A percentile compares a stretch with the other conserved stretches of the same genome.
Conservation (phyloP, 2,329 filamentous ascomycete genomes). For the Fusarium avenaceum region DNA sequence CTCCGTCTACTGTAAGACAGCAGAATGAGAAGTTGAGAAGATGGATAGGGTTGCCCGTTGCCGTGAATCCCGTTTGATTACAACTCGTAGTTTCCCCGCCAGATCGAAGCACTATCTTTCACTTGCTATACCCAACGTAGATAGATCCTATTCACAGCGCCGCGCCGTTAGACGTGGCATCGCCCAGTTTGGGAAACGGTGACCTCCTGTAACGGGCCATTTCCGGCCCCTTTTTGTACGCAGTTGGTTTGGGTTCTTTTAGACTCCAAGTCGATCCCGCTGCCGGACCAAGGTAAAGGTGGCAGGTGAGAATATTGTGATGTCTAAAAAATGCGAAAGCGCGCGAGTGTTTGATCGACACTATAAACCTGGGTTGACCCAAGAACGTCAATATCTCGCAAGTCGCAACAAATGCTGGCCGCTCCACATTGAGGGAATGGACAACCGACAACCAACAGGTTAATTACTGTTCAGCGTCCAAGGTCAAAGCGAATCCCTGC, state of each 20-base stretch:
- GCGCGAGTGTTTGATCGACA: conserved; percentile 37
- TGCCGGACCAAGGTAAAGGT: conserved; percentile 13
- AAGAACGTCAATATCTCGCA: conserved; percentile 20
- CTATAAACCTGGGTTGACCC: conserved; percentile 6
- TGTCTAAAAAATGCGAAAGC: neutral
- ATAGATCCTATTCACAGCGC: conserved; percentile 11
- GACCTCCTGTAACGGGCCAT: conserved; percentile 40
- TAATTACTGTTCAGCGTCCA: conserved; percentile 1
- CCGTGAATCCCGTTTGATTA: conserved; percentile 23
- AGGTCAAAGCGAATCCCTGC: conserved; percentile 24
- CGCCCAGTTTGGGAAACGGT: conserved; percentile 38
- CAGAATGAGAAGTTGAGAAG: conserved; percentile 3
- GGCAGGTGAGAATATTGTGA: conserved; percentile 35
- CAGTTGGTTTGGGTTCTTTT: conserved; percentile 16
- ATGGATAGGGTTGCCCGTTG: neutral
- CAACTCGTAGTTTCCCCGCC: conserved; percentile 1
- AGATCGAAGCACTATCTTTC: neutral
- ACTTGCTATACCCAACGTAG: conserved; percentile 9
- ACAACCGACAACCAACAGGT: neutral
- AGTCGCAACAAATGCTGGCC: conserved; percentile 21
- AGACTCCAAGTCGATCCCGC: conserved; percentile 22
- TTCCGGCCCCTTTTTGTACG: conserved; percentile 41
- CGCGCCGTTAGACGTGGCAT: conserved; percentile 39
- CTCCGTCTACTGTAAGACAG: conserved; percentile 10
- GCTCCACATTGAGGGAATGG: conserved; percentile 28